phyloP scores from a whole-genome alignment of 2,329 filamentous ascomycete species.

The Cercospora brassicicola region DNA sequence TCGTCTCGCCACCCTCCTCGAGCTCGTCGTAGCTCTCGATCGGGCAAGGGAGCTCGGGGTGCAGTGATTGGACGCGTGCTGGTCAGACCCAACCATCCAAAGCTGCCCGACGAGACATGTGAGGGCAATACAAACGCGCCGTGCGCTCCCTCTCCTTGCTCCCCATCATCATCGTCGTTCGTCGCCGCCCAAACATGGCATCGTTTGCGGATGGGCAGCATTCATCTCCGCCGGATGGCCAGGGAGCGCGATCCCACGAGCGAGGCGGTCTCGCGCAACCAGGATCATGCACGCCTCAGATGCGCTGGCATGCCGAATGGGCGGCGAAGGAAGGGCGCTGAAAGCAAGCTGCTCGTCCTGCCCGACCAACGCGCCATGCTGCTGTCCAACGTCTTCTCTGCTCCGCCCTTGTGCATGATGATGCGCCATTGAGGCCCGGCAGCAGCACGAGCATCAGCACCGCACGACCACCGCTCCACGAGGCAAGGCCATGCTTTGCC shows the following conservation, averaged over 20 bases:
- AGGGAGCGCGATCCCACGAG: constrained; percentile 1
- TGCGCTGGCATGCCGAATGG: constrained; percentile 9
- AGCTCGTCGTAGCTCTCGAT: background rate
- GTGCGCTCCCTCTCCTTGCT: background rate
- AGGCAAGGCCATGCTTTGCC: background rate
- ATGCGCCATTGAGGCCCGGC: background rate
- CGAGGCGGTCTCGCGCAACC: background rate
- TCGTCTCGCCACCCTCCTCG: background rate
- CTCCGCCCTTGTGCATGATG: constrained; percentile 9
- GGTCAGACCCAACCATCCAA: background rate
- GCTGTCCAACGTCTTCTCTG: background rate
- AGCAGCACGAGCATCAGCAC: background rate
- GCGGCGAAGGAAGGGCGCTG: background rate
- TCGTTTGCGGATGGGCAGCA: background rate
- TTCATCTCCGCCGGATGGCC: constrained; percentile 4
- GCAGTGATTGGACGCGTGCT: background rate
- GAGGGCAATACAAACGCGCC: background rate
- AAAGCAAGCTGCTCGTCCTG: background rate
- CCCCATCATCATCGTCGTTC: background rate
- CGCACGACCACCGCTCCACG: background rate
- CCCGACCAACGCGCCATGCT: background rate
- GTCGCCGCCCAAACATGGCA: constrained; percentile 3
- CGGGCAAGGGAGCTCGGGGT: constrained; percentile 1
- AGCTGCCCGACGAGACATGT: constrained; percentile 2
- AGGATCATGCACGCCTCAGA: constrained; percentile 5